A percentile compares a stretch with the other conserved stretches of the same genome.
These are phyloP conservation scores for Exophiala phaeomuriformis DNA, from an alignment of 2,329 filamentous ascomycete species.

Conservation along the genomic window DNA sequence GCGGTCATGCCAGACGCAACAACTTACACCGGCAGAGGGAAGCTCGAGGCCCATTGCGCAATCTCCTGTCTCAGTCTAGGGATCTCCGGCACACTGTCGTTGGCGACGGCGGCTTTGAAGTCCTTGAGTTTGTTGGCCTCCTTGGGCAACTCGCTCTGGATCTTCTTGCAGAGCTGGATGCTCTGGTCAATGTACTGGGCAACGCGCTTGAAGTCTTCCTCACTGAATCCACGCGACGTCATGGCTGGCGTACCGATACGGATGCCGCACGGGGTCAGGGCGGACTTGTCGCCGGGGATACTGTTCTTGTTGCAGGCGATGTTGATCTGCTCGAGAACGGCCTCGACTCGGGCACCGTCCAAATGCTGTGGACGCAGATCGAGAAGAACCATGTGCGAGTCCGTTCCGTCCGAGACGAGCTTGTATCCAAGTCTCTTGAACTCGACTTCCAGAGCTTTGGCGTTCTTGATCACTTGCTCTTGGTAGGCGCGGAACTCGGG, in stretches of 20 bases:
- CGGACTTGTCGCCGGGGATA: conserved; percentile 88
- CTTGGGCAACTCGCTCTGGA: conserved; percentile 81
- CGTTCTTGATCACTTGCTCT: conserved; percentile 83
- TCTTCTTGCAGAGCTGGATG: conserved; percentile 74
- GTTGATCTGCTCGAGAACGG: conserved; percentile 82
- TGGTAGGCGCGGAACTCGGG: conserved; percentile 94
- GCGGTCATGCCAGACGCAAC: background rate
- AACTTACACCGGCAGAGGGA: conserved; percentile 75
- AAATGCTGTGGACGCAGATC: conserved; percentile 82
- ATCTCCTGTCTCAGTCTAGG: conserved; percentile 84
- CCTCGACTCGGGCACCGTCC: conserved; percentile 87
- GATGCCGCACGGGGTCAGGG: conserved; percentile 84
- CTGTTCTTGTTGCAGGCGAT: conserved; percentile 99
- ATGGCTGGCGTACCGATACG: conserved; percentile 95
- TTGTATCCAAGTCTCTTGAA: conserved; percentile 75
- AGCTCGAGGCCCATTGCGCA: conserved; percentile 72
- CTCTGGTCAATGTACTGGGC: conserved; percentile 79
- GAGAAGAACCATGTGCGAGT: conserved; percentile 94
- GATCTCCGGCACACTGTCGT: conserved; percentile 73
- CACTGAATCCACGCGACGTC: conserved; percentile 89
- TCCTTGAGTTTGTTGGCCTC: conserved; percentile 99
- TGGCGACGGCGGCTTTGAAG: conserved; percentile 87
- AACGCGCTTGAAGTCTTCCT: conserved; percentile 79
- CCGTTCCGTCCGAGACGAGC: conserved; percentile 89
- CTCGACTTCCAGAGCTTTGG: conserved; percentile 74